Conservation (phyloP, 306 rosid species). For the Cercis canadensis region DNA sequence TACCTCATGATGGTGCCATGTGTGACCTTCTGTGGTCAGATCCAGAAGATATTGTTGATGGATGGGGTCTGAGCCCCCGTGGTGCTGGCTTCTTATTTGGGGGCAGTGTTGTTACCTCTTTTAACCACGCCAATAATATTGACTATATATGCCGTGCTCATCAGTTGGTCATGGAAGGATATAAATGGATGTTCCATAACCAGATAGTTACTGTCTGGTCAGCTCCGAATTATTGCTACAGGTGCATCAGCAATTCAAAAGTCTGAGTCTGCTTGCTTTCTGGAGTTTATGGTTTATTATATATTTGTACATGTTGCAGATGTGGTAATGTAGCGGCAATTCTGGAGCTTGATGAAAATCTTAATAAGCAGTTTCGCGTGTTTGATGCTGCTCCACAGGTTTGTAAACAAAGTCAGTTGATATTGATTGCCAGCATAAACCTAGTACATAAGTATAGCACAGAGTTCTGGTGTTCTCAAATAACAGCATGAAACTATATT, state of each 20-base stretch:
- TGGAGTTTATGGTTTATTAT: constrained; percentile 34
- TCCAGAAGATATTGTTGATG: constrained; percentile 97
- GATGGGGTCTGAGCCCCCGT: constrained; percentile 99
- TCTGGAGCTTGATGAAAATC: constrained; percentile 89
- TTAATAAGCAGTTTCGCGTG: constrained; percentile 85
- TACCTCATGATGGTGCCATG: constrained; percentile 99
- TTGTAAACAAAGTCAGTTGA: constrained; percentile 38
- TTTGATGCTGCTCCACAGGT: constrained; percentile 99
- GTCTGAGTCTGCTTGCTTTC: constrained; percentile 14
- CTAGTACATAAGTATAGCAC: constrained; percentile 12
- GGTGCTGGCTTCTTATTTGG: constrained; percentile 99
- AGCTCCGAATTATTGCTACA: constrained; percentile 99
- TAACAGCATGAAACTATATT: constrained; percentile 17
- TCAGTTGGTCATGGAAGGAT: constrained; percentile 99
- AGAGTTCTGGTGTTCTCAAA: constrained; percentile 27
- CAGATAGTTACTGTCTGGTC: constrained; percentile 99
- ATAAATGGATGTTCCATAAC: constrained; percentile 97
- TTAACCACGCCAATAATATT: constrained; percentile 91
- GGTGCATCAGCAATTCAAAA: constrained; percentile 51
- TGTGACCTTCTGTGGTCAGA: constrained; percentile 99
- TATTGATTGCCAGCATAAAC: constrained; percentile 26
- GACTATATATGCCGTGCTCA: constrained; percentile 99
- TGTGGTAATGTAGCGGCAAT: constrained; percentile 99
- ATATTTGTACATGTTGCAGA: constrained; percentile 52
- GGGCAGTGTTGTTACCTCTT: constrained; percentile 84